A percentile compares a stretch with the other conserved stretches of the same genome.
phyloP scores from a whole-genome alignment of 176 grass and related monocot species.

The Pontederia paniculata region DNA sequence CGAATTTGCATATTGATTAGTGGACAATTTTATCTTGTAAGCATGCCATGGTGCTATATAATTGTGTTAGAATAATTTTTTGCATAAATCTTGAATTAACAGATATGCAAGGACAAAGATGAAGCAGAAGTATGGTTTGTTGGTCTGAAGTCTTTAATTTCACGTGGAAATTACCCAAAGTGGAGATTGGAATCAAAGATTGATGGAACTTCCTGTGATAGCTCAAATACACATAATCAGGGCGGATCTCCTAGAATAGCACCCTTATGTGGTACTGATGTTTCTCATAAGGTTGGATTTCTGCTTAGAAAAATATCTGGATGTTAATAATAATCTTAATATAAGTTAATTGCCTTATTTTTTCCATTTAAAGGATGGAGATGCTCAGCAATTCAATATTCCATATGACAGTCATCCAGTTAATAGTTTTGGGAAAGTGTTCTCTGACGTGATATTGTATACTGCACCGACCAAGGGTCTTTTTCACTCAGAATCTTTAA shows the following conservation, averaged over 20 bases:
- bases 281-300: constrained; percentile 31
- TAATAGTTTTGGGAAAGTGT: constrained; percentile 40
- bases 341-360: not conserved
- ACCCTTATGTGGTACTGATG: constrained; percentile 25
- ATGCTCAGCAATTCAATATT: constrained; percentile 18
- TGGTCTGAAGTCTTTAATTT: constrained; percentile 58
- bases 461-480: constrained; percentile 24
- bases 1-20: too few species aligned
- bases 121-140: constrained; percentile 72
- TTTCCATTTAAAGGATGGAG: constrained; percentile 32
- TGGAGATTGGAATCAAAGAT: constrained; percentile 30
- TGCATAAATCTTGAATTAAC: constrained; percentile 17
- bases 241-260: constrained; percentile 30
- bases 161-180: constrained; percentile 25
- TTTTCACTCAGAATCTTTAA: constrained; percentile 25
- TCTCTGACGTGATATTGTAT: constrained; percentile 52
- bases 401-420: constrained; percentile 23
- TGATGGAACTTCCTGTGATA: constrained; percentile 42
- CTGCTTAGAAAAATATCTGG: constrained; percentile 3
- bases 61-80: not conserved
- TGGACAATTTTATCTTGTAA: too few species aligned
- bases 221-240: constrained; percentile 17
- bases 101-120: constrained; percentile 89
- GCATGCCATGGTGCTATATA: too few species aligned
- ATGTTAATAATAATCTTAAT: not conserved